Base-by-base conservation (phyloP, 2,329 filamentous ascomycete species). In the Colletotrichum endophyticum region DNA sequence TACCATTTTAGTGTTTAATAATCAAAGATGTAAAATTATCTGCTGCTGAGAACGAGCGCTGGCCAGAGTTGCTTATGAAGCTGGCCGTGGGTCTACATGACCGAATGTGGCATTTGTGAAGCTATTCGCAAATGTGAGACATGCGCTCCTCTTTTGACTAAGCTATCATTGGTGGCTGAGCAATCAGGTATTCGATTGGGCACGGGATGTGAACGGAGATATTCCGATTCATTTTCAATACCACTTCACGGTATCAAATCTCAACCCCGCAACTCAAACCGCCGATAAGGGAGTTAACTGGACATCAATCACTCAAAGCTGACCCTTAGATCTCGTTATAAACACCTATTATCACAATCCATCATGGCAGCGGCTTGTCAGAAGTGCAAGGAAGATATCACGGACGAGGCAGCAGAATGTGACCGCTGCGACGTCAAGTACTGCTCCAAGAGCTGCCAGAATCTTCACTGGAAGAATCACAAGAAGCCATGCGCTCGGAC, bases 381-480 rank as follows among this genome's bases (percentile, higher is more conserved):
- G 32, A 66, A 53, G 63, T 53, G 63, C 62, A 36, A 66, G 62
- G 53, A 39, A 3, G 63, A 49, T 8, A 44, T 66, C 39, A 9
- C 39, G 16, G 36, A 66, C 27, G 36, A 4, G 6, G 15, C 1
- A 34, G 34, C 32, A 59, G 22, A 59, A 9, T 53, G 68, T 19
- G 57, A 70, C 13, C 56, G 57, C 19, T 70, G 68, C 56, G 68
- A 70, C 27, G 56, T 62, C 12, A 28, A 70, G 30, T 91, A 91
- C 82, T 92, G 90, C 84, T 88, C 87, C 57, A 84, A 84, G 28
- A 85, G 87, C 44, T 91, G 90, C 82, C 87, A 91, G 80, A 89
- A 87, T 77, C 79, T 81, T 3, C 84, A 91, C 79, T 91, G 87
- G 88, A 88, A 88, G 78, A 30, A 19, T 4, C 89, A 91, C 81